Evolutionary conservation across 2,329 filamentous ascomycete genomes (phyloP), one percentile per base, ranked within the genome.

Genomic region (Talaromyces sp.): DNA sequence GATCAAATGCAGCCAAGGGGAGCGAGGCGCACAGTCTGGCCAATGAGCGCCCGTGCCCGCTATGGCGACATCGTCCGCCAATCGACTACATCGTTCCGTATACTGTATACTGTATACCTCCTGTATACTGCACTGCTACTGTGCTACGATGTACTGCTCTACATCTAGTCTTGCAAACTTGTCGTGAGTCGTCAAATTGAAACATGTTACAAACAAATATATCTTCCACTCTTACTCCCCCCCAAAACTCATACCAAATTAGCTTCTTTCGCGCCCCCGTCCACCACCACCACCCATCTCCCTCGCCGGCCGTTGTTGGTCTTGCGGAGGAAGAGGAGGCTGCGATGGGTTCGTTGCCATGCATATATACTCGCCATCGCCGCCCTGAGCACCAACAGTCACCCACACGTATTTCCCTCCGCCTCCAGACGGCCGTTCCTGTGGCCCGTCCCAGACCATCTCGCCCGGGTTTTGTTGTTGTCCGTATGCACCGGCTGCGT

Each of bases 401-500:
- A 81, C 79, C 79, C 82, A 84, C 60, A 79, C 79, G 52, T 82
- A 78, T 67, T 82, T 82, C 4, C 70, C 80, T 73, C 70, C 73
- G 30, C 84, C 81, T 19, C 70, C 81, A 56, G 69, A 75, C 54
- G 66, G 73, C 42, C 68, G 78, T 68, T 73, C 78, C 67, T 75
- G 77, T 42, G 68, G 70, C 47, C 76, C 80, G 67, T 73, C 72
- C 75, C 72, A 81, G 66, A 71, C 76, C 57, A 75, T 71, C 55
- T 75, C 73, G 3, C 65, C 58, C 1, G 66, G 64, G 33, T 47
- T 3, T 25, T 65, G 65, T n/a, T 27, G n/a, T 53, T 58, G 44
- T 11, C 59, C 55, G 28, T 63, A 57, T 27, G 67, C 58, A 51
- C 63, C 30, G 15, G 17, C 61, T 11, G 67, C 36, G 19, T 58